Conservation (phyloP, 2,329 filamentous ascomycete species). For the Claviceps humidiphila region DNA sequence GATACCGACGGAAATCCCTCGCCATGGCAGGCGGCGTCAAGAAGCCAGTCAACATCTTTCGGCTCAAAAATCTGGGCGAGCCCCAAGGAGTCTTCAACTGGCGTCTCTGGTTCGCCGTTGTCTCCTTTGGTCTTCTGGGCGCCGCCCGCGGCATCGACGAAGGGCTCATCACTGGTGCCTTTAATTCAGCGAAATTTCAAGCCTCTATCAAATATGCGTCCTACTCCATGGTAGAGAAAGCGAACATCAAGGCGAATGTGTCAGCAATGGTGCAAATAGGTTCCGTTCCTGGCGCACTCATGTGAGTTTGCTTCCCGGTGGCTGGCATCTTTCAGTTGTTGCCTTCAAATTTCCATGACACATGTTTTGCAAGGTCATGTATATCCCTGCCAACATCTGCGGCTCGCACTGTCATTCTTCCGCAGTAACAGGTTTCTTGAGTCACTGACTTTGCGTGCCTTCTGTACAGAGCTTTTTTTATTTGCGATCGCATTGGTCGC, state of each 20-base stretch:
- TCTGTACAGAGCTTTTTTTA: conserved; percentile 35
- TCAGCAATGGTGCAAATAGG: conserved; percentile 73
- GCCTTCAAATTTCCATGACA: not conserved
- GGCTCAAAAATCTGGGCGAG: conserved; percentile 47
- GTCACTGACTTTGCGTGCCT: not conserved
- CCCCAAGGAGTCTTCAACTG: conserved; percentile 64
- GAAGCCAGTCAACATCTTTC: conserved; percentile 51
- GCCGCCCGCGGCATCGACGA: conserved; percentile 71
- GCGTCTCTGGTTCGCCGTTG: conserved; percentile 63
- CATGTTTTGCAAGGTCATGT: not conserved
- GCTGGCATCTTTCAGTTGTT: not conserved
- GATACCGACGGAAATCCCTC: not conserved
- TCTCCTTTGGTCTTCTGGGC: conserved; percentile 63
- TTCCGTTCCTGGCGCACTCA: conserved; percentile 56
- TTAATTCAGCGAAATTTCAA: conserved; percentile 54
- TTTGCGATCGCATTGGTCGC: conserved; percentile 47
- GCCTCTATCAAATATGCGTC: conserved; percentile 41
- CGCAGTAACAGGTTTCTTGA: not conserved
- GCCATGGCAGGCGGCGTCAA: conserved; percentile 38
- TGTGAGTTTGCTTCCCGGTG: conserved; percentile 18
- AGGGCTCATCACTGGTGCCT: conserved; percentile 61
- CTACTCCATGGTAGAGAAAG: conserved; percentile 38
- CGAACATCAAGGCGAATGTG: conserved; percentile 63
- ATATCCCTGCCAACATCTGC: too few species aligned
- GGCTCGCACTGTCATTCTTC: too few species aligned